These are phyloP conservation scores for Lichtheimia ornata DNA, from an alignment of 371 early-diverging fungal genomes.

Conservation along the genomic window DNA sequence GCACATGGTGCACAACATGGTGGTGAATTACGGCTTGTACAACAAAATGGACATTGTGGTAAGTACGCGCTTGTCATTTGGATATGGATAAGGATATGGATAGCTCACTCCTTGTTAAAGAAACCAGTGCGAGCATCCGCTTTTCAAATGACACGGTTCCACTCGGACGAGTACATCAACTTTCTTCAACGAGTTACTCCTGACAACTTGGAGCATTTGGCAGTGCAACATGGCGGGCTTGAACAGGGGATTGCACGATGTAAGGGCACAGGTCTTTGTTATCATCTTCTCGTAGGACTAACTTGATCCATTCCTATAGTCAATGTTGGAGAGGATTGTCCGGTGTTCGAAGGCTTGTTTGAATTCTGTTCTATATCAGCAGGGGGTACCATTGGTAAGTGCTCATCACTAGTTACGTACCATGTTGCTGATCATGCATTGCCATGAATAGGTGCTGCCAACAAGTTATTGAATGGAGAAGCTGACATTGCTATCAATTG, in stretches of 20 bases:
- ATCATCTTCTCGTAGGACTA: neutral
- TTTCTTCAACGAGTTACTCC: slow-evolving; percentile 95
- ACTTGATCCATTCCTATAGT: slow-evolving; percentile 43
- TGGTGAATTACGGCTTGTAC: slow-evolving; percentile 94
- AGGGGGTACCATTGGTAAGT: slow-evolving; percentile 90
- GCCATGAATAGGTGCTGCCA: slow-evolving; percentile 77
- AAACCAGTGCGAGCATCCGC: slow-evolving; percentile 88
- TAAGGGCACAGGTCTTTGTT: slow-evolving; percentile 31
- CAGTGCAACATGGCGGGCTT: slow-evolving; percentile 70
- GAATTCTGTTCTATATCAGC: slow-evolving; percentile 95
- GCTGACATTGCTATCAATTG: slow-evolving; percentile 96
- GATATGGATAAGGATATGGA: neutral
- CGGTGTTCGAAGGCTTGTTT: slow-evolving; percentile 95
- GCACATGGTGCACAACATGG: slow-evolving; percentile 97
- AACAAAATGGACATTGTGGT: slow-evolving; percentile 92
- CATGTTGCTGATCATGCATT: neutral
- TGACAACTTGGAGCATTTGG: slow-evolving; percentile 85
- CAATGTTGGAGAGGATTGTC: slow-evolving; percentile 97
- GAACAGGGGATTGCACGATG: slow-evolving; percentile 72
- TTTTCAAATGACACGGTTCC: slow-evolving; percentile 97
- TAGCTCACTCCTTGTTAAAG: slow-evolving; percentile 32
- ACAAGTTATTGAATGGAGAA: slow-evolving; percentile 81
- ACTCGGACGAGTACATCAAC: slow-evolving; percentile 99
- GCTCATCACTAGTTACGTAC: neutral
- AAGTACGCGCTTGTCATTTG: slow-evolving; percentile 19